Base-by-base conservation (phyloP, 2,329 filamentous ascomycete species). In the Diplodia seriata region DNA sequence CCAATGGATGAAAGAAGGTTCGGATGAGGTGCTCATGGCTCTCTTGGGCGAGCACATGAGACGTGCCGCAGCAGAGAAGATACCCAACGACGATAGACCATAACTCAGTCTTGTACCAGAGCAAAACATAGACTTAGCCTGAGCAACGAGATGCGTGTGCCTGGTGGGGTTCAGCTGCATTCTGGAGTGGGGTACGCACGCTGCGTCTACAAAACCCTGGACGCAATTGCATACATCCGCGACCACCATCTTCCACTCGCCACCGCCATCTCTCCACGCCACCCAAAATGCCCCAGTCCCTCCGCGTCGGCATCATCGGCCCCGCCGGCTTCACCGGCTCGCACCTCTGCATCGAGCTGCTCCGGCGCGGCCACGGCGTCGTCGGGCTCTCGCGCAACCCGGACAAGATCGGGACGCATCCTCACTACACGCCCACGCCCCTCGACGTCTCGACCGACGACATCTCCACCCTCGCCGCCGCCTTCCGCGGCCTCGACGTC, bases 291-390 rank as follows among this genome's bases (percentile, higher is more conserved):
- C 2, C 69, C 2, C 71, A 69, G 1, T 51, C 70, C 3, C 67
- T 76, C 1, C 69, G 67, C 14, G 64, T 79, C 18, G 77, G 74
- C 12, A 71, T 79, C 0, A 74, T 79, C 26, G 77, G 77, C 1
- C 73, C 76, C 3, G 72, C 76, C 40, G 77, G 76, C 11, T 78
- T 78, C 51, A 74, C 75, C 0, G 77, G 77, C 15, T 78, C 76
- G 1, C 74, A 77, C 64, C 72, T 77, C 11, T 71, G 69, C 26
- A 73, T 76, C 8, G 77, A 78, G 55, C 73, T 78, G 4, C 69
- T 79, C 0, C 74, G 73, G 38, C 73, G 76, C 40, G 76, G 76
- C 5, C 75, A 79, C 51, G 73, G 71, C 6, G 75, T 79, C 5
- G 71, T 77, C 12, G 76, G 77, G 1, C 72, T 78, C 23, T 78